A percentile compares a stretch with the other conserved stretches of the same genome.
These are phyloP conservation scores for Miamiensis avidus DNA, from an alignment of 169 alveolate genomes.

Conservation along the genomic window DNA sequence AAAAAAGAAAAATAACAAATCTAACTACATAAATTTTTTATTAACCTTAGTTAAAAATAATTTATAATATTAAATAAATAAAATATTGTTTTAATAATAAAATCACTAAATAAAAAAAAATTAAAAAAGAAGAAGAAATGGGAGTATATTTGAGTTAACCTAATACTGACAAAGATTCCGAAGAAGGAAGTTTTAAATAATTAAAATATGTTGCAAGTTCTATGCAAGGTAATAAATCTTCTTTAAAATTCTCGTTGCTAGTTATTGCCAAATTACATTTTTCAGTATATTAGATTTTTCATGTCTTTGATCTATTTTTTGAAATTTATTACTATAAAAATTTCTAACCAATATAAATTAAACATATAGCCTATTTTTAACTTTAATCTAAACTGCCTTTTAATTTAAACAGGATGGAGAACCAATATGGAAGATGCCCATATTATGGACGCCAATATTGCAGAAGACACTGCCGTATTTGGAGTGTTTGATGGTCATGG, in stretches of 20 bases:
- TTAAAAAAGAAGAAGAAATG: conserved; percentile 32
- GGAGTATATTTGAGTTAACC: conserved; percentile 67
- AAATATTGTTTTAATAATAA: too few species aligned
- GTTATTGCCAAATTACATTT: too few species aligned
- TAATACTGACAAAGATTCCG: conserved; percentile 53
- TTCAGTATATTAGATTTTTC: too few species aligned
- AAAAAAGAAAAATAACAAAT: too few species aligned
- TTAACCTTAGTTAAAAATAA: too few species aligned
- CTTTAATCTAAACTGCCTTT: background rate
- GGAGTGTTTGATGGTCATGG: conserved; percentile 89
- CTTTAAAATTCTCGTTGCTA: too few species aligned
- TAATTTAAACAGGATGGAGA: conserved; percentile 67
- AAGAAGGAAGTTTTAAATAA: conserved; percentile 49
- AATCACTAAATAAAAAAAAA: too few species aligned
- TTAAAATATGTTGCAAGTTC: conserved; percentile 33
- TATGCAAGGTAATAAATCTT: conserved; percentile 61
- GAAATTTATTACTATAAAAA: too few species aligned
- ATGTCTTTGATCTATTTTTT: too few species aligned
- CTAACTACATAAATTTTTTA: too few species aligned
- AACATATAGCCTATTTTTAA: background rate
- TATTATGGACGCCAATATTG: conserved; percentile 41
- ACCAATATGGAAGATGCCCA: conserved; percentile 86
- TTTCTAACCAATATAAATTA: background rate
- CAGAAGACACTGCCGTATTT: conserved; percentile 49
- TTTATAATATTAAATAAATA: too few species aligned